Conservation (phyloP, 2,329 filamentous ascomycete genomes). For the Dothidotthia symphoricarpi region DNA sequence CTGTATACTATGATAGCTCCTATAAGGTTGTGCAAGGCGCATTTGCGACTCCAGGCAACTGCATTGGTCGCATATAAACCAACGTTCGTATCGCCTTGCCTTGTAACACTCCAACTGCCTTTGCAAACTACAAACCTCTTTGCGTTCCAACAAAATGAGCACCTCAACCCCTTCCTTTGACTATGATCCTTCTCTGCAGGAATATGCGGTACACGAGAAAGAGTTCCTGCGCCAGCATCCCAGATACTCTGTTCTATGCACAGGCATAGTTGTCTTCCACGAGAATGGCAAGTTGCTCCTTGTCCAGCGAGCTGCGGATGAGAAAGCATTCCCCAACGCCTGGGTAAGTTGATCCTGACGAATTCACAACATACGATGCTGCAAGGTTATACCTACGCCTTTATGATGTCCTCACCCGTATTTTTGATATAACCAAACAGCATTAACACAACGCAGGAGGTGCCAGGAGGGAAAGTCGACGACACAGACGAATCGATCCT, state of each 20-base stretch:
- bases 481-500: constrained; percentile 49
- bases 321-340: constrained; percentile 34
- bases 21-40: too few relatives aligned
- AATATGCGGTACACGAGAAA: constrained; percentile 30
- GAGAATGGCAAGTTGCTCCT: constrained; percentile 33
- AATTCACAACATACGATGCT: neutral
- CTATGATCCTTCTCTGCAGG: constrained; percentile 23
- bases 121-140: too few relatives aligned
- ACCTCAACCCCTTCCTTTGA: constrained; percentile 12
- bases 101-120: too few relatives aligned
- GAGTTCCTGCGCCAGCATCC: constrained; percentile 29
- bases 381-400: too few relatives aligned
- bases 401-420: neutral
- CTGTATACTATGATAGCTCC: too few relatives aligned
- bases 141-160: constrained; percentile 6
- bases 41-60: too few relatives aligned
- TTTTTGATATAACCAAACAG: neutral
- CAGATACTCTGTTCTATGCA: constrained; percentile 28
- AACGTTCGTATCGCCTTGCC: too few relatives aligned
- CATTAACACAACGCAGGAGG: constrained; percentile 43
- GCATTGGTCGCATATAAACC: too few relatives aligned
- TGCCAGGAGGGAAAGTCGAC: constrained; percentile 53
- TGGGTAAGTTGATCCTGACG: constrained; percentile 26
- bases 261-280: constrained; percentile 37
- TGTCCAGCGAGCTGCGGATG: constrained; percentile 38